Evolutionary conservation across 1,284 basidiomycete genomes (phyloP).

Genomic region (Microbotryum intermedium): DNA sequence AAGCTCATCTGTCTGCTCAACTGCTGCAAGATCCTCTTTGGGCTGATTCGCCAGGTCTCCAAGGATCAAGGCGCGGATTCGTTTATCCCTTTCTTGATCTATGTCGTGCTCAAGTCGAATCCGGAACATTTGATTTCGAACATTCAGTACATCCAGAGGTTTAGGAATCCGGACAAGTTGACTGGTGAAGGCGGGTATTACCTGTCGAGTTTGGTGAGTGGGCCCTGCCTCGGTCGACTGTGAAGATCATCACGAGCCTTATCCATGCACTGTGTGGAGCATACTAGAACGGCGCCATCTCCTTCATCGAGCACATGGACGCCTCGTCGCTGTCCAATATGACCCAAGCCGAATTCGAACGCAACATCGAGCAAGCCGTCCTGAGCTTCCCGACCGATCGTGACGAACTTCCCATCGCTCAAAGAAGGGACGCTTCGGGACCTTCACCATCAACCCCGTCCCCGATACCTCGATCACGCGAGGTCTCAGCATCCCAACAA

Average conservation of each 20-base stretch:
- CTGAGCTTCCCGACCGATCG: constrained; percentile 51
- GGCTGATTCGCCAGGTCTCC: constrained; percentile 78
- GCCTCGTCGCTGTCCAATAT: constrained; percentile 85
- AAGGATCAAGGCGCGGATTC: constrained; percentile 57
- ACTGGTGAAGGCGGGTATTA: constrained; percentile 97
- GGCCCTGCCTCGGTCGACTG: background rate
- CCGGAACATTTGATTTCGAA: constrained; percentile 90
- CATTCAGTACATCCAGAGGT: constrained; percentile 94
- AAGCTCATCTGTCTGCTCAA: constrained; percentile 97
- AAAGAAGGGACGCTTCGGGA: background rate
- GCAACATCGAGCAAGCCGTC: constrained; percentile 77
- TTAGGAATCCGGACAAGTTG: constrained; percentile 78
- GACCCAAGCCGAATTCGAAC: constrained; percentile 86
- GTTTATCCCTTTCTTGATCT: constrained; percentile 91
- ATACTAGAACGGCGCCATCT: constrained; percentile 72
- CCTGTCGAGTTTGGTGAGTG: constrained; percentile 75
- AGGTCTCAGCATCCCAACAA: background rate
- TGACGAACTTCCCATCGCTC: background rate
- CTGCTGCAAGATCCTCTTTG: constrained; percentile 98
- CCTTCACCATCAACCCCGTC: constrained; percentile 43
- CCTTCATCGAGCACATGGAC: constrained; percentile 96
- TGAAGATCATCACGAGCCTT: background rate
- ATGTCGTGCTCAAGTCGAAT: constrained; percentile 85
- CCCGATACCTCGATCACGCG: background rate
- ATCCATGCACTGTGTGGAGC: background rate